phyloP scores from a whole-genome alignment of 2,329 filamentous ascomycete species.

The Pseudogymnoascus sp. region DNA sequence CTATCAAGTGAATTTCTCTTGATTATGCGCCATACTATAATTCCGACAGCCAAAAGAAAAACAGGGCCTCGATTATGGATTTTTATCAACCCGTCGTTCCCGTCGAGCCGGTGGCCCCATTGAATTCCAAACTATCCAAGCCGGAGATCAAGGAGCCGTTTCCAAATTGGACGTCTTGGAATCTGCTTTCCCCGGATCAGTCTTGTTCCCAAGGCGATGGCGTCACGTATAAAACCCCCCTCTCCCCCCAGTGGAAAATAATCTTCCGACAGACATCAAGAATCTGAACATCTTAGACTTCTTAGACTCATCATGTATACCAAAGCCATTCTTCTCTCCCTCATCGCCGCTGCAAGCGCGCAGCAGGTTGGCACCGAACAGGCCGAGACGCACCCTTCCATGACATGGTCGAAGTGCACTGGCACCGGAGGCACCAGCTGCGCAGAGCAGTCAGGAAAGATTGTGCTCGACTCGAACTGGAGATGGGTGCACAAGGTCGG shows the following conservation, averaged over 20 bases:
- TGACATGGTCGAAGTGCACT: constrained; percentile 47
- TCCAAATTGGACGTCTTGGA: background rate
- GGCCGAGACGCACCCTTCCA: constrained; percentile 43
- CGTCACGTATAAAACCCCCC: background rate
- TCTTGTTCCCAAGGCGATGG: background rate
- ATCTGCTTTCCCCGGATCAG: background rate
- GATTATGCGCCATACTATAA: constrained; percentile 7
- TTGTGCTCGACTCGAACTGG: constrained; percentile 52
- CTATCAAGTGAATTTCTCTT: background rate
- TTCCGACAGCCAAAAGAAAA: background rate
- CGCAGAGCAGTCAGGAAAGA: constrained; percentile 39
- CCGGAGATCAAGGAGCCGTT: background rate
- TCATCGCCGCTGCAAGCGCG: constrained; percentile 37
- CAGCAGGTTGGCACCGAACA: constrained; percentile 42
- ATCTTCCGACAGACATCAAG: constrained; percentile 3
- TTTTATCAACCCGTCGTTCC: constrained; percentile 1
- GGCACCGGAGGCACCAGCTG: constrained; percentile 32
- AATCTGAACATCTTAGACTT: background rate
- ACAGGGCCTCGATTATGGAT: background rate
- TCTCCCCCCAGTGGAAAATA: background rate
- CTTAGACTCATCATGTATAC: background rate
- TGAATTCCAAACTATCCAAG: background rate
- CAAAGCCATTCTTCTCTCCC: constrained; percentile 20
- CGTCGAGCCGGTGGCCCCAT: background rate
- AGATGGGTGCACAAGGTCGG: constrained; percentile 46